Base-by-base conservation (phyloP, 805 yeast species). In the Candida parachauliodes region DNA sequence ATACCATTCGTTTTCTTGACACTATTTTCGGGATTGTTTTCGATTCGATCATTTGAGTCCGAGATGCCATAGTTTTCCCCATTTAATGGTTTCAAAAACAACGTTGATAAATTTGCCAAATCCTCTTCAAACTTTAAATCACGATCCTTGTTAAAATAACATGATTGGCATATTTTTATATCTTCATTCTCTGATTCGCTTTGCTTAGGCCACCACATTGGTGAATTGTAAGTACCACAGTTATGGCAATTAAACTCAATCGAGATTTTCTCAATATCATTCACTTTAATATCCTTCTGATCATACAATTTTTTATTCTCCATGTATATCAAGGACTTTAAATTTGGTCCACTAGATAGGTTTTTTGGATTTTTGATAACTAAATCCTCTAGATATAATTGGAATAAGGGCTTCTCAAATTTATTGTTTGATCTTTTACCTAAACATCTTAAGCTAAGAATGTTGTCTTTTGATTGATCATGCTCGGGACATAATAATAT, bases 401-500 rank as follows among this genome's bases (percentile, higher is more conserved):
- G 62, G 9, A 74, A 48, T 21, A 74, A 45, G 16, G 81, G 67
- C 36, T 50, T 54, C 8, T 33, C 15, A 18, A 51, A 60, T 43
- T 60, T 46, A 21, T 44, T 34, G 36, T 46, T 46, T 14, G 33
- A 52, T 43, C 63, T 38, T 42, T 49, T 64, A n/a, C 61, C 76
- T 4, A 44, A 34, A 3, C 51, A 38, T 24, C 65, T 45, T 36
- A 69, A 41, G 32, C 52, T 53, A 37, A 43, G 43, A n/a, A 68
- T 43, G 3, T 44, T 43, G 6, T 45, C 15, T 5, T 36, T 28
- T 0, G 49, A 29, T 18, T 50, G 46, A 5, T 43, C 45, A 51
- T 76, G 81, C 3, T 52, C 47, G 0, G 65, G 52, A 45, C 83
- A 78, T 2, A 62, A 42, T 11, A 76, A 46, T 3, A 60, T 54